Evolutionary conservation across 495 filamentous ascomycete genomes (phyloP).

Genomic region (Astrothelium subdiscretum): DNA sequence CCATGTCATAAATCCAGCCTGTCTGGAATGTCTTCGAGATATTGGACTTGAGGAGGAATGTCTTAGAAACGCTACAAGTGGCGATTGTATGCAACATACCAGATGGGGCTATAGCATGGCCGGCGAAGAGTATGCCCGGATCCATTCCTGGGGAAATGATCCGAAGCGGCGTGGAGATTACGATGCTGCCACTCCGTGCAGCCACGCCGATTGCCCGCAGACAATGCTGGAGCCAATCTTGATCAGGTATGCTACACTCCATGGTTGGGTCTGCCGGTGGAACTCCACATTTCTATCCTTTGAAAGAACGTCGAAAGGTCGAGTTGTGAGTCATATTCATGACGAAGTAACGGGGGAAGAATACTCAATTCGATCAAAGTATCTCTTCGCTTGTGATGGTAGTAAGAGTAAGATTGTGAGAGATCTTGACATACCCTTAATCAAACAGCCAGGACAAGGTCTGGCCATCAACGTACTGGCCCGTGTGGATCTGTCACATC

Average conservation of each 20-base stretch:
- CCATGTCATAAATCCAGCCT: constrained; percentile 52
- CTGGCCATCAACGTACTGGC: constrained; percentile 43
- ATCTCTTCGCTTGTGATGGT: constrained; percentile 48
- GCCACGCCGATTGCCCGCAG: constrained; percentile 35
- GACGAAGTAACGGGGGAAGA: constrained; percentile 31
- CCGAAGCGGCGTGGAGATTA: constrained; percentile 41
- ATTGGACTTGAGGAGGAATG: constrained; percentile 42
- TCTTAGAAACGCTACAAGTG: constrained; percentile 26
- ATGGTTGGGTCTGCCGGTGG: constrained; percentile 33
- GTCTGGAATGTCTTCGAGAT: constrained; percentile 45
- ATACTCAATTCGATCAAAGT: constrained; percentile 39
- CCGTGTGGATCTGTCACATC: constrained; percentile 40
- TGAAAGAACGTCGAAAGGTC: constrained; percentile 18
- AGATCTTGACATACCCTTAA: constrained; percentile 37
- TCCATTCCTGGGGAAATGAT: constrained; percentile 42
- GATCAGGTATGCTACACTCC: constrained; percentile 27
- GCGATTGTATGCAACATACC: constrained; percentile 36
- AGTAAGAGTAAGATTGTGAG: constrained; percentile 40
- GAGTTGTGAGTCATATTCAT: constrained; percentile 28
- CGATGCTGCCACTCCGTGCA: constrained; percentile 33
- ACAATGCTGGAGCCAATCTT: constrained; percentile 35
- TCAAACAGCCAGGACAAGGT: constrained; percentile 41
- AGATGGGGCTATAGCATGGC: constrained; percentile 43
- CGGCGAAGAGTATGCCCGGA: constrained; percentile 42
- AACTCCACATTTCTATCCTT: constrained; percentile 28